Evolutionary conservation across 305 asterid species (phyloP).

Genomic region (Fraxinus latifolia): DNA sequence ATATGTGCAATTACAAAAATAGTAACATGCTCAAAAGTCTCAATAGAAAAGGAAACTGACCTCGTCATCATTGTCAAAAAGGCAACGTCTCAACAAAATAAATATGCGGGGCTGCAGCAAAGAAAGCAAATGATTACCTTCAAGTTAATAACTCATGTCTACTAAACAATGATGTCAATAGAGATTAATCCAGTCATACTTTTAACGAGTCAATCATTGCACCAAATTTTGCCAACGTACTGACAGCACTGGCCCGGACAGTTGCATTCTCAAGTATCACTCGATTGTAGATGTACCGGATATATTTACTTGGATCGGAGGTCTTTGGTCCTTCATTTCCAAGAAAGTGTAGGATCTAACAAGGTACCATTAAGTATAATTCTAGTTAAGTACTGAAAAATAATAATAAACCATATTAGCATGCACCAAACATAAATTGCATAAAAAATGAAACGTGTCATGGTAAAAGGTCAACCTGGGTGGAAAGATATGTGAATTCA

Average conservation of each 20-base stretch:
- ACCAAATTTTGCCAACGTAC: slow-evolving; percentile 92
- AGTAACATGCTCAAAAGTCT: not conserved
- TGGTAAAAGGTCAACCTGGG: slow-evolving; percentile 64
- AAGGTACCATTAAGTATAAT: slow-evolving; percentile 13
- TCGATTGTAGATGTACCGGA: slow-evolving; percentile 84
- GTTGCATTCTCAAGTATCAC: slow-evolving; percentile 95
- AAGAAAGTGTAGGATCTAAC: slow-evolving; percentile 87
- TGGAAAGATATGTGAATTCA: slow-evolving; percentile 97
- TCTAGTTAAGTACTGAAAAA: slow-evolving; percentile 4
- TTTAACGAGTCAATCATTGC: slow-evolving; percentile 85
- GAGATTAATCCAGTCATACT: slow-evolving; percentile 43
- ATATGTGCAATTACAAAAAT: not conserved
- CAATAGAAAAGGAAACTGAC: slow-evolving; percentile 35
- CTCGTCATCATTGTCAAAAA: slow-evolving; percentile 94
- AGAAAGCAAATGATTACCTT: slow-evolving; percentile 14
- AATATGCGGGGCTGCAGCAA: slow-evolving; percentile 84
- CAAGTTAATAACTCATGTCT: slow-evolving; percentile 27
- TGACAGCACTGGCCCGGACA: slow-evolving; percentile 93
- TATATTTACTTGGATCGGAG: slow-evolving; percentile 82
- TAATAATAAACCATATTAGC: not conserved
- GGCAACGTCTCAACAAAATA: slow-evolving; percentile 85
- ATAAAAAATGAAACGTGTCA: not conserved
- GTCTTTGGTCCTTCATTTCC: slow-evolving; percentile 98
- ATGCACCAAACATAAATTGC: slow-evolving; percentile 5
- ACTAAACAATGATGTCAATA: slow-evolving; percentile 6